These are phyloP conservation scores for Xylariaceae sp. DNA, from an alignment of 2,329 filamentous ascomycete species.

Conservation along the genomic window DNA sequence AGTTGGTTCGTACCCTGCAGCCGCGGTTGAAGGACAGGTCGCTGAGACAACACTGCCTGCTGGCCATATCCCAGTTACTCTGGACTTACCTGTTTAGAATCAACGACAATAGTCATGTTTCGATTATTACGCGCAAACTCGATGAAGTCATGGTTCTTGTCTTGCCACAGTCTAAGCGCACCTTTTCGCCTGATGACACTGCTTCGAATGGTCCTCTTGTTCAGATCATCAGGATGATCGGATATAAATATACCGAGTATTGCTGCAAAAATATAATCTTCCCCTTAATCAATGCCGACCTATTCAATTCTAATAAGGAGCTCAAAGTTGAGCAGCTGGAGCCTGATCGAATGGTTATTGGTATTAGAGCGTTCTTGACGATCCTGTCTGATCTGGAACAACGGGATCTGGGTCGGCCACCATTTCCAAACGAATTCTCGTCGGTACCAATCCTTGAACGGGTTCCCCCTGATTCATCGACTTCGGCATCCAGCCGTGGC, in stretches of 20 bases:
- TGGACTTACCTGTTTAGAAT: constrained; percentile 93
- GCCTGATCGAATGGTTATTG: constrained; percentile 94
- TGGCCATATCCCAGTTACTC: constrained; percentile 81
- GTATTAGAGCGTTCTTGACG: constrained; percentile 86
- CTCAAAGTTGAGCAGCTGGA: constrained; percentile 88
- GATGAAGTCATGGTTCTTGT: constrained; percentile 86
- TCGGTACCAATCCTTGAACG: constrained; percentile 39
- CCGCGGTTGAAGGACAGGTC: constrained; percentile 78
- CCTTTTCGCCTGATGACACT: constrained; percentile 75
- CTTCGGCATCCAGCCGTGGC: constrained; percentile 38
- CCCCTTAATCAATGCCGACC: constrained; percentile 84
- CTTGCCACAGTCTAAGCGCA: constrained; percentile 72
- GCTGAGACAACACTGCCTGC: constrained; percentile 72
- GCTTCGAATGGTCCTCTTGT: constrained; percentile 85
- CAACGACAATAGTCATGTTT: constrained; percentile 61
- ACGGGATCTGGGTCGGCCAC: constrained; percentile 68
- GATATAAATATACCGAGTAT: constrained; percentile 87
- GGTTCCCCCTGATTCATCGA: constrained; percentile 44
- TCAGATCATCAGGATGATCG: constrained; percentile 89
- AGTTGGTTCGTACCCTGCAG: constrained; percentile 71
- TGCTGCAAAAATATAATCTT: constrained; percentile 94
- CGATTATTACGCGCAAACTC: constrained; percentile 67
- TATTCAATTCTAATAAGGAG: constrained; percentile 72
- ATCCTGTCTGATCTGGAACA: constrained; percentile 92
- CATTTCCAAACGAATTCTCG: constrained; percentile 70